A percentile compares a stretch with the other conserved stretches of the same genome.
Conservation (phyloP, 768 basidiomycete species). For the Termitomyces sp. region DNA sequence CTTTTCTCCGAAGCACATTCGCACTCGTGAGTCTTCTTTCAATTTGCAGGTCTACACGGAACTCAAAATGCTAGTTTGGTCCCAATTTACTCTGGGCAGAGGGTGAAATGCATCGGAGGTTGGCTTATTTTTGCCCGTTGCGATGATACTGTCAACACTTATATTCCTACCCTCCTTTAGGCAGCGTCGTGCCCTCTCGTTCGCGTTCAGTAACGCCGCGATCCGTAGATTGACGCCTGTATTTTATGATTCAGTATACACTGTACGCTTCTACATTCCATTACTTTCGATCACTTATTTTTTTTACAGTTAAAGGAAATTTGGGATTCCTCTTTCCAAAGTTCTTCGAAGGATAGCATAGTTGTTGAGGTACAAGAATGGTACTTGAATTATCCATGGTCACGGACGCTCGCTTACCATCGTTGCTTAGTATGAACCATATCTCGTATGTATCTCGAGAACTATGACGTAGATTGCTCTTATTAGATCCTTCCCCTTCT, state of each 20-base stretch:
- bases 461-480: background rate
- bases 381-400: slow-evolving; percentile 11
- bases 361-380: slow-evolving; percentile 40
- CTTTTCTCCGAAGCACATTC: slow-evolving; percentile 18
- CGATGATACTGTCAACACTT: background rate
- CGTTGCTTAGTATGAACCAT: slow-evolving; percentile 29
- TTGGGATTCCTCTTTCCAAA: slow-evolving; percentile 20
- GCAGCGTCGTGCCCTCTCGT: slow-evolving; percentile 33
- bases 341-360: slow-evolving; percentile 10
- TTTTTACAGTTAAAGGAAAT: slow-evolving; percentile 20
- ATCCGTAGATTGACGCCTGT: slow-evolving; percentile 29
- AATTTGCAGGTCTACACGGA: background rate
- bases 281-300: background rate
- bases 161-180: slow-evolving; percentile 12
- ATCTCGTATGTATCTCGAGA: slow-evolving; percentile 26
- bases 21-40: slow-evolving; percentile 7
- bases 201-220: slow-evolving; percentile 35
- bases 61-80: slow-evolving; percentile 19
- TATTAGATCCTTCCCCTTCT: background rate
- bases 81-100: slow-evolving; percentile 32
- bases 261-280: background rate
- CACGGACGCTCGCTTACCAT: background rate
- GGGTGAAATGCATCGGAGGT: slow-evolving; percentile 39
- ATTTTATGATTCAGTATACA: slow-evolving; percentile 20
- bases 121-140: slow-evolving; percentile 2